These are phyloP conservation scores for Colletotrichum neosansevieriae DNA, from an alignment of 2,329 filamentous ascomycete genomes.

Conservation along the genomic window DNA sequence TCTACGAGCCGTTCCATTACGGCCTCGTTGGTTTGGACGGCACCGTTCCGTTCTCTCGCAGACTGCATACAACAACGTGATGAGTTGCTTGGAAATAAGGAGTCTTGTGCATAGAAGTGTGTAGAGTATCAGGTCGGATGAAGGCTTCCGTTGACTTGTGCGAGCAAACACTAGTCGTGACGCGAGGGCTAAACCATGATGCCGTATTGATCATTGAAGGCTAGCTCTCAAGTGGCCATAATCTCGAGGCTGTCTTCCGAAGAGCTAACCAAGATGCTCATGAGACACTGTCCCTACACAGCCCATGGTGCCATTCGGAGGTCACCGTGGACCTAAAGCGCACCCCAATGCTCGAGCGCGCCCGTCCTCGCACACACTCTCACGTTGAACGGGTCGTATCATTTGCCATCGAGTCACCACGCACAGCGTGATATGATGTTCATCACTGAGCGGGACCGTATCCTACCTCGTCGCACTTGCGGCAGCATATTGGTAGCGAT, in stretches of 20 bases:
- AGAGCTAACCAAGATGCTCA: not conserved
- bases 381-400: slow-evolving; percentile 8
- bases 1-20: no score
- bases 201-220: not conserved
- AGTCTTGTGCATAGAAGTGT: not conserved
- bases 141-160: not conserved
- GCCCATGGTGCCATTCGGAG: no score
- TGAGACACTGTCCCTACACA: no score
- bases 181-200: not conserved
- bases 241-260: not conserved
- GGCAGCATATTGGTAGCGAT: not conserved
- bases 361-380: not conserved
- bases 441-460: slow-evolving; percentile 8
- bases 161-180: not conserved
- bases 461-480: slow-evolving; percentile 25
- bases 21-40: no score
- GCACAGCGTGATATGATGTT: slow-evolving; percentile 24
- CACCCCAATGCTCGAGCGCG: not conserved
- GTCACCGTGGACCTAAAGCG: no score
- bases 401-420: slow-evolving; percentile 11
- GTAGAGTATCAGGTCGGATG: not conserved
- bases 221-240: not conserved
- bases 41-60: no score
- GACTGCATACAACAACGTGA: not conserved
- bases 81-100: not conserved